Conservation (phyloP, 2,329 filamentous ascomycete genomes). For the Elsinoe ampelina region DNA sequence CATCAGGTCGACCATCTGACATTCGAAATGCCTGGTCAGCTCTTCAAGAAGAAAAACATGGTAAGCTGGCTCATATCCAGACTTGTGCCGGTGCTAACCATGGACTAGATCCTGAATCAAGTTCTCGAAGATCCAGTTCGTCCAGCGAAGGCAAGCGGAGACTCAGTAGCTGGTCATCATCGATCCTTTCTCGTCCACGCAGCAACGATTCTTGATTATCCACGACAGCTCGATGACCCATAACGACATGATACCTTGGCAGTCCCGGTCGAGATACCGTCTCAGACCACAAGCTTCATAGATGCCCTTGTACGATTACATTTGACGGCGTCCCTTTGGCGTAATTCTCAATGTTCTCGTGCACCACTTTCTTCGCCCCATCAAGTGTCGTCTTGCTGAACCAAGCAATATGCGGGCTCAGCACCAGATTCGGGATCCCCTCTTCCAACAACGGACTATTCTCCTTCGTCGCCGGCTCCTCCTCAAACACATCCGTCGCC, state of each 20-base stretch:
- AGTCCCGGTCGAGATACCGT: not conserved
- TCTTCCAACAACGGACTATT: constrained; percentile 38
- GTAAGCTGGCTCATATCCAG: not conserved
- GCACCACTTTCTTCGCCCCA: constrained; percentile 37
- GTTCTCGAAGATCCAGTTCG: not conserved
- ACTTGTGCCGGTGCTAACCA: not conserved
- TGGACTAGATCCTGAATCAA: not conserved
- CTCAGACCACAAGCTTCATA: not conserved
- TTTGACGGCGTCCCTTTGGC: constrained; percentile 32
- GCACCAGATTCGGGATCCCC: constrained; percentile 40
- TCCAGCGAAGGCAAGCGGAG: not conserved
- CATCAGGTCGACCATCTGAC: constrained; percentile 1
- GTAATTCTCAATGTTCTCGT: constrained; percentile 41
- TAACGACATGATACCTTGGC: not conserved
- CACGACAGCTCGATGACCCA: not conserved
- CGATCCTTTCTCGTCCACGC: not conserved
- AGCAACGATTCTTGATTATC: not conserved
- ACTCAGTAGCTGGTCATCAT: not conserved
- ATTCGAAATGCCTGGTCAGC: not conserved
- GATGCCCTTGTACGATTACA: constrained; percentile 24
- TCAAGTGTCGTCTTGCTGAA: constrained; percentile 39
- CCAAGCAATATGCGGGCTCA: constrained; percentile 48
- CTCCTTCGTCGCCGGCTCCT: constrained; percentile 38
- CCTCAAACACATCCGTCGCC: constrained; percentile 42
- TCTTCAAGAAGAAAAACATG: not conserved